These are phyloP conservation scores for Pestalotiopsis fici DNA, from an alignment of 2,329 filamentous ascomycete genomes.

Conservation along the genomic window DNA sequence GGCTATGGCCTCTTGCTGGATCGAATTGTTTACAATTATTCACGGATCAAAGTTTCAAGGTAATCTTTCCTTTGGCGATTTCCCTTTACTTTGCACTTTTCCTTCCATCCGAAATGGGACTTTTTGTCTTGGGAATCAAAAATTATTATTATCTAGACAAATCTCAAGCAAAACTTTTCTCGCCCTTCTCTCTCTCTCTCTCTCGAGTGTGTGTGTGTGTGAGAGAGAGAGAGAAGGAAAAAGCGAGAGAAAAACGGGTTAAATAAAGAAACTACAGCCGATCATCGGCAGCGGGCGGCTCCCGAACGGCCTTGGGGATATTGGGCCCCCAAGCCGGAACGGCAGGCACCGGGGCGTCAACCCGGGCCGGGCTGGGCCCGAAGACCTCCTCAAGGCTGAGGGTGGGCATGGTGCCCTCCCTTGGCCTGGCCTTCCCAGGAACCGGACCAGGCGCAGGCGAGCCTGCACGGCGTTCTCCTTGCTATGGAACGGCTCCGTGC, in stretches of 20 bases:
- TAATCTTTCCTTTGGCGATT: no score
- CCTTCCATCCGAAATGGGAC: no score
- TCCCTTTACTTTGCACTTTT: no score
- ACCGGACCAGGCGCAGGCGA: neutral
- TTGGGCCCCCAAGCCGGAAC: neutral
- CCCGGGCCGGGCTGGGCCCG: neutral
- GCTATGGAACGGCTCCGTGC: neutral
- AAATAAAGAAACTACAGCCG: neutral
- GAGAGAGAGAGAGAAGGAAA: neutral
- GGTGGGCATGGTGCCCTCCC: neutral
- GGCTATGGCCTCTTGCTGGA: neutral
- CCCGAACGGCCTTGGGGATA: neutral
- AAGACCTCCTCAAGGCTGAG: neutral
- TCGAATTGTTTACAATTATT: neutral
- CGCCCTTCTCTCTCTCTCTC: no score
- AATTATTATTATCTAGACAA: no score
- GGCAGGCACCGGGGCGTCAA: neutral
- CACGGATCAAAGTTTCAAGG: no score
- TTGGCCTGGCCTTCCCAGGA: neutral
- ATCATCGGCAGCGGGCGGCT: neutral
- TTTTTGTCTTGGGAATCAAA: no score
- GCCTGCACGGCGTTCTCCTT: neutral
- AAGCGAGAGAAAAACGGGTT: neutral
- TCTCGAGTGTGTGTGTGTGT: no score
- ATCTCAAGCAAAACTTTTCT: no score